phyloP scores from a whole-genome alignment of 2,329 filamentous ascomycete species.

The Raffaelea arxii region DNA sequence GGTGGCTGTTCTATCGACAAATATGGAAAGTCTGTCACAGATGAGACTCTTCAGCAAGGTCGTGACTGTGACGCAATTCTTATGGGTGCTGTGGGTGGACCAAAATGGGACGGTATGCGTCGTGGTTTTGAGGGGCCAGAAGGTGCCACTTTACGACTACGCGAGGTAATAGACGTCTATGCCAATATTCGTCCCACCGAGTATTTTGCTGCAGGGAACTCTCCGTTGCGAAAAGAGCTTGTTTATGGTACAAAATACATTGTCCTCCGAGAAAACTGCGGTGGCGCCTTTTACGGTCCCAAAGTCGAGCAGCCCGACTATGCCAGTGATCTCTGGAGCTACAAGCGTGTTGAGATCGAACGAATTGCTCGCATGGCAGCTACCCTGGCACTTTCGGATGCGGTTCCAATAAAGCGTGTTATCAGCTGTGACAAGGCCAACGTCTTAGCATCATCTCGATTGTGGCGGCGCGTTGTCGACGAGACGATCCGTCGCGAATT shows the following conservation, averaged over 20 bases:
- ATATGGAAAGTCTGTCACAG: conserved; percentile 29
- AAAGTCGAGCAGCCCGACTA: conserved; percentile 32
- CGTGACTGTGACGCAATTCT: conserved; percentile 30
- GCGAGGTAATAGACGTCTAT: conserved; percentile 31
- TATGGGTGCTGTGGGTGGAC: conserved; percentile 35
- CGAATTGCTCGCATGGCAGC: conserved; percentile 34
- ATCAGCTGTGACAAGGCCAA: conserved; percentile 36
- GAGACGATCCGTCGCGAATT: conserved; percentile 31
- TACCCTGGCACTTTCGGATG: conserved; percentile 23
- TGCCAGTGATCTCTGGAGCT: conserved; percentile 36
- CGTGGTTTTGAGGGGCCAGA: conserved; percentile 29
- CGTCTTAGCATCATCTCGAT: conserved; percentile 37
- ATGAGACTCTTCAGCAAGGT: conserved; percentile 29
- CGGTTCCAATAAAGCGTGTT: not conserved
- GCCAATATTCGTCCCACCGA: conserved; percentile 40
- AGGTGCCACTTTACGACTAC: conserved; percentile 20
- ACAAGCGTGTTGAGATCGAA: conserved; percentile 32
- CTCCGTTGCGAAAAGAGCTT: conserved; percentile 31
- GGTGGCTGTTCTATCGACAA: conserved; percentile 31
- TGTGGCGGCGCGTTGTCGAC: conserved; percentile 35
- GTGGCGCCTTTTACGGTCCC: conserved; percentile 38
- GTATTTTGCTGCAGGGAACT: conserved; percentile 24
- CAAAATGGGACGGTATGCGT: conserved; percentile 30
- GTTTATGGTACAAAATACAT: conserved; percentile 35
- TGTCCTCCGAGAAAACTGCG: conserved; percentile 37